phyloP scores from a whole-genome alignment of 768 basidiomycete species.

The Xerocomellus amylosporus region DNA sequence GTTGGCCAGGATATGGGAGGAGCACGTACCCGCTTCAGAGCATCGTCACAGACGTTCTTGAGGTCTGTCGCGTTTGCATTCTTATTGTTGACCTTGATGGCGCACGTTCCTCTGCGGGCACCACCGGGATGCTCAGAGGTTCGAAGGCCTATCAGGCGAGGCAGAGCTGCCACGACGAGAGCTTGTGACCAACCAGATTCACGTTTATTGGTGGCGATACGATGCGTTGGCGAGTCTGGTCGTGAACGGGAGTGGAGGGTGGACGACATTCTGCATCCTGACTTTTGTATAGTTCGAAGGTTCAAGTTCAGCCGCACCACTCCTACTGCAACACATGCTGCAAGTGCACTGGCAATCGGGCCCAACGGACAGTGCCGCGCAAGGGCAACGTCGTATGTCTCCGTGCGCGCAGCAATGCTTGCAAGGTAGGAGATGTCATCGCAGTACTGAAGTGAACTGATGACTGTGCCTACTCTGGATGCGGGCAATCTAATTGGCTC shows the following conservation, averaged over 20 bases:
- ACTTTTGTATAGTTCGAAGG: no score
- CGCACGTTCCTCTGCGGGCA: constrained; percentile 44
- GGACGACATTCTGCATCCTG: no score
- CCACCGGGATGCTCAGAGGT: constrained; percentile 49
- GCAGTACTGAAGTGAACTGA: constrained; percentile 11
- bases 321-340: constrained; percentile 66
- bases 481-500: no score
- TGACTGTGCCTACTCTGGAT: no score
- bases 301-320: constrained; percentile 50
- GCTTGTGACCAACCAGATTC: neutral
- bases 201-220: neutral
- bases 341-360: constrained; percentile 69
- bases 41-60: constrained; percentile 81
- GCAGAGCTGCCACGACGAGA: constrained; percentile 29
- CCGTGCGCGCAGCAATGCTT: constrained; percentile 42
- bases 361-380: constrained; percentile 75
- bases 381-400: constrained; percentile 68
- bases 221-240: neutral
- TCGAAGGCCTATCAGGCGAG: constrained; percentile 46
- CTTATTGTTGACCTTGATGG: constrained; percentile 62
- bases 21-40: constrained; percentile 73
- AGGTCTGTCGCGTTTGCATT: constrained; percentile 54
- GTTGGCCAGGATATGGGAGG: neutral
- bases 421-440: constrained; percentile 60
- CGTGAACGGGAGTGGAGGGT: neutral